Base-by-base conservation (phyloP, 108 stramenopile genomes). In the Cyclostephanos tholiformis region DNA sequence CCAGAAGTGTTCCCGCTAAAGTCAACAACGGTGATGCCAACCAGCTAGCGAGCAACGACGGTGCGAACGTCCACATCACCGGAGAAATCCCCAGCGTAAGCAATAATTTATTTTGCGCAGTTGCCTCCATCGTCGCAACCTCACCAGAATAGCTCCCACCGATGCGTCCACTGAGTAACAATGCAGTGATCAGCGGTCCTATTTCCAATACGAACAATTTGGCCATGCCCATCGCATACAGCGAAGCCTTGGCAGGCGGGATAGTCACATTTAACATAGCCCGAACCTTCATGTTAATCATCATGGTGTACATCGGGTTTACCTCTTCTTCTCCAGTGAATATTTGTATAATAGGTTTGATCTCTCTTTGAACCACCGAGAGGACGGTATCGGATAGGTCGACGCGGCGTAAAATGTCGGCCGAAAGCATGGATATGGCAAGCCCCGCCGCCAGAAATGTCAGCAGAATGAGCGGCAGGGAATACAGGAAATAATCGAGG, bases 181-280 rank as follows among this genome's bases (percentile, higher is more conserved):
- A 51, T 3, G 90, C 86, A 41, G 92, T 90, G 50, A 93, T 77
- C 22, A 93, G 75, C 1, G 92, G 92, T 6, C 92, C 92, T 29
- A 93, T 84, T 63, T 93, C 92, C 73, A 93, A 72, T 4, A 89
- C 87, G 69, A 93, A 93, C 22, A 93, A 63, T 63, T 91, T 91
- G 13, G 90, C 83, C 86, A 93, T 78, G 9, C 92, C 92, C 26
- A 91, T 81, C 3, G 92, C 90, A 79, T 87, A 93, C 49, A 93
- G 66, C 4, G 68, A 79, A 6, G 89, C 89, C 70, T 91, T 91
- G 36, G 92, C 92, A 0, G 79, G 83, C 22, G 92, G 92, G n/a
- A 93, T 71, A 4, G 87, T 89, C 6, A 50, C 32, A 50, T 89
- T 82, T 39, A 93, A 29, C 80, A 93, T 76, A 11, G 43, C 52